Evolutionary conservation across 2,329 filamentous ascomycete genomes (phyloP), one percentile per base, ranked within the genome.

Genomic region (Metarhizium guizhouense): DNA sequence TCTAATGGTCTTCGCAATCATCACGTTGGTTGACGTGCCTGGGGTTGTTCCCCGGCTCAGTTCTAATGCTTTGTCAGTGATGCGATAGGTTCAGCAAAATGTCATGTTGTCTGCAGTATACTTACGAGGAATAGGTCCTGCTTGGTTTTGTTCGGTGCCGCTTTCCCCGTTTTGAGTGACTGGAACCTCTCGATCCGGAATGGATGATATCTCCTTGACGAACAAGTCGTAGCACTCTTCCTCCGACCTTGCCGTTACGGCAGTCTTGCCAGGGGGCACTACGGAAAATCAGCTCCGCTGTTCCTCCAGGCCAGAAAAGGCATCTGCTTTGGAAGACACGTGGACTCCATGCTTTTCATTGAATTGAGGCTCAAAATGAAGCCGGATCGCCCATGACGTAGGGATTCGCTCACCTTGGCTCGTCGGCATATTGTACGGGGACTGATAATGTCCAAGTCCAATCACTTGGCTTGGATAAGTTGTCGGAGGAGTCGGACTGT

Each of bases 1-100:
- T 5, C 65, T 64, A 32, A 69, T 64, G 8, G 68, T 69, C 43
- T 60, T 64, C 38, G 64, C 63, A 54, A 71, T 67, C 61, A 65
- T 63, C 13, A 65, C 63, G 54, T 70, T 69, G 4, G 63, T 69
- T 3, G 61, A 58, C 2, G 60, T 58, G 18, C 53, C 40, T 6
- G 25, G 29, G 30, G 47, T 11, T n/a, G 50, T 25, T 52, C n/a
- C 50, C n/a, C 18, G 38, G 14, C 3, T 34, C 29, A 47, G 13
- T 29, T 48, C 45, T 48, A 30, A 8, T 30, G 20, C 43, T 30
- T 30, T 16, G 45, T 48, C 25, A 48, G 45, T 48, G 7, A 20
- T 7, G 20, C 25, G 13, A 8, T 14, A 18, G 16, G 5, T 13
- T 29, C 45, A 48, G 10, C 18, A 14, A n/a, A 16, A 48, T 13